These are phyloP conservation scores for Botryosphaeria dothidea DNA, from an alignment of 2,329 filamentous ascomycete genomes.

Conservation along the genomic window DNA sequence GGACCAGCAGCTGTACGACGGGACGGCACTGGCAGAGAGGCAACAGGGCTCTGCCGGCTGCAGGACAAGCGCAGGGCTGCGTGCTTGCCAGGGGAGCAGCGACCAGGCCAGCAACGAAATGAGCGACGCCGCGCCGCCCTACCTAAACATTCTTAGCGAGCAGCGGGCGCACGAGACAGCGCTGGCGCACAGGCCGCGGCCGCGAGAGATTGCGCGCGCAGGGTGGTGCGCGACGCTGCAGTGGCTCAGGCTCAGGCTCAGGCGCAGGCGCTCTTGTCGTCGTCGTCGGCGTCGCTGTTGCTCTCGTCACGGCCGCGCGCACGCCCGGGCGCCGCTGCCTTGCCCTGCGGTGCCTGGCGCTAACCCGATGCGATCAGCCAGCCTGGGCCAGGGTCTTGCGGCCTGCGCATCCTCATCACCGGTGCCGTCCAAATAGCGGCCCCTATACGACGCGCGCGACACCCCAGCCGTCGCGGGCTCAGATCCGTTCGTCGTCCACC, in stretches of 20 bases:
- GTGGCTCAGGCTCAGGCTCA: no score
- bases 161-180: slow-evolving; percentile 8
- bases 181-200: slow-evolving; percentile 1
- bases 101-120: slow-evolving; percentile 3
- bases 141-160: slow-evolving; percentile 15
- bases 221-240: no score
- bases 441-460: background rate
- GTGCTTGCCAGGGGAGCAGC: background rate
- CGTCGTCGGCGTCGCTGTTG: no score
- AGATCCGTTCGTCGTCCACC: background rate
- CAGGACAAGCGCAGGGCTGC: background rate
- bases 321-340: background rate
- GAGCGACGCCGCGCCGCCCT: slow-evolving; percentile 10
- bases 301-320: background rate
- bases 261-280: no score
- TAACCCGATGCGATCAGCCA: background rate
- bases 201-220: slow-evolving; percentile 6
- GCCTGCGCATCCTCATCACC: slow-evolving; percentile 4
- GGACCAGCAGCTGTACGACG: background rate
- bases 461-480: background rate
- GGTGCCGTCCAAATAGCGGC: background rate
- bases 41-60: slow-evolving; percentile 1
- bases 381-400: background rate
- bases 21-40: background rate
- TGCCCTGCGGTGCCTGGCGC: background rate